A percentile compares a stretch with the other conserved stretches of the same genome.
Conservation (phyloP, 2,329 filamentous ascomycete species). For the Byssoonygena ceratinophila region DNA sequence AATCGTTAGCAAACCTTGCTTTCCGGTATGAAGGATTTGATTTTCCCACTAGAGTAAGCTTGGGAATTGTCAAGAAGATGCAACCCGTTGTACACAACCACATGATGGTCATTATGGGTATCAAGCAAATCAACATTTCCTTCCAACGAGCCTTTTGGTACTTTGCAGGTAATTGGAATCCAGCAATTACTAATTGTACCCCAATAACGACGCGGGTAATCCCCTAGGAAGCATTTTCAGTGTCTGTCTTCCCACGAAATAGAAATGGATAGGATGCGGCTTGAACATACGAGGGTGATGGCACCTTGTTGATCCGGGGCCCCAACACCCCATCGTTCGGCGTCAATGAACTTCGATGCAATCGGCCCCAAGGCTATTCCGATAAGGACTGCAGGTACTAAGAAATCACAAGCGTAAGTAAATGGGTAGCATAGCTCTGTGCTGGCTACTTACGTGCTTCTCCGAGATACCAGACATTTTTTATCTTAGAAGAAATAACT, state of each 20-base stretch:
- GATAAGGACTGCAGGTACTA: slow-evolving; percentile 47
- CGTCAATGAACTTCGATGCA: slow-evolving; percentile 44
- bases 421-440: not conserved
- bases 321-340: slow-evolving; percentile 30
- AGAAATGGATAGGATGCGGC: not conserved
- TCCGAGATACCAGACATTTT: slow-evolving; percentile 33
- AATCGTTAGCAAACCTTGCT: not conserved
- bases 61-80: slow-evolving; percentile 46
- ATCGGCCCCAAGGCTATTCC: slow-evolving; percentile 48
- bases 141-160: slow-evolving; percentile 44
- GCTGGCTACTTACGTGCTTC: slow-evolving; percentile 28
- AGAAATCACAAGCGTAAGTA: not conserved
- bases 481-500: slow-evolving; percentile 29
- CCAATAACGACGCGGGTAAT: slow-evolving; percentile 52
- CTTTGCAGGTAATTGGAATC: slow-evolving; percentile 50
- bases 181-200: slow-evolving; percentile 53
- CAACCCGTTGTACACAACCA: slow-evolving; percentile 51
- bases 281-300: slow-evolving; percentile 34
- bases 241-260: not conserved
- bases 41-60: slow-evolving; percentile 38
- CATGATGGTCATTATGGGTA: slow-evolving; percentile 53
- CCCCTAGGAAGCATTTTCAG: slow-evolving; percentile 25
- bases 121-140: slow-evolving; percentile 45
- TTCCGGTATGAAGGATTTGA: not conserved
- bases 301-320: slow-evolving; percentile 27